Conservation (phyloP, 2,329 filamentous ascomycete species). For the Xylaria digitata region DNA sequence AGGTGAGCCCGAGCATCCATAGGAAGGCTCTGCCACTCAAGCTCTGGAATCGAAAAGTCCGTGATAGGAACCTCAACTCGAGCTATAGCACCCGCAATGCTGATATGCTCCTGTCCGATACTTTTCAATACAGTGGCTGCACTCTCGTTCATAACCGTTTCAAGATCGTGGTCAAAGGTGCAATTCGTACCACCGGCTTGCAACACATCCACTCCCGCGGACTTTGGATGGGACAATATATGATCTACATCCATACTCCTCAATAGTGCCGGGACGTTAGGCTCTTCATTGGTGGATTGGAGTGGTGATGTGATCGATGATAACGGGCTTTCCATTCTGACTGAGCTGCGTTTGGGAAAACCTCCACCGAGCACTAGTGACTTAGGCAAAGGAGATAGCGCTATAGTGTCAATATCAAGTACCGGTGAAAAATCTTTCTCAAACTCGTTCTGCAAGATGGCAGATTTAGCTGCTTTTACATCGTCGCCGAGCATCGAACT, state of each 20-base stretch:
- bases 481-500: slow-evolving; percentile 47
- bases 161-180: slow-evolving; percentile 35
- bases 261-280: slow-evolving; percentile 31
- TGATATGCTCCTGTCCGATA: slow-evolving; percentile 47
- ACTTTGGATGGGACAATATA: slow-evolving; percentile 16
- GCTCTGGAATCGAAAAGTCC: slow-evolving; percentile 46
- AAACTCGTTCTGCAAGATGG: slow-evolving; percentile 35
- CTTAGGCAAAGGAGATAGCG: slow-evolving; percentile 33
- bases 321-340: slow-evolving; percentile 46
- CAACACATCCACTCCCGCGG: neutral
- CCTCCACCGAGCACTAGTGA: slow-evolving; percentile 24
- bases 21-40: slow-evolving; percentile 41
- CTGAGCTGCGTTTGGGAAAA: slow-evolving; percentile 33
- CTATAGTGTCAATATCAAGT: slow-evolving; percentile 16
- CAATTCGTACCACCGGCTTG: neutral
- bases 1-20: slow-evolving; percentile 38
- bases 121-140: slow-evolving; percentile 32
- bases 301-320: slow-evolving; percentile 38
- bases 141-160: slow-evolving; percentile 36
- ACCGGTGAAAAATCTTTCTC: slow-evolving; percentile 10
- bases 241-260: slow-evolving; percentile 40
- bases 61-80: slow-evolving; percentile 46
- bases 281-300: slow-evolving; percentile 5
- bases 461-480: slow-evolving; percentile 41
- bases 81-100: slow-evolving; percentile 44